These are phyloP conservation scores for Zygosaccharomyces gambellarensis DNA, from an alignment of 805 yeast species.

Conservation along the genomic window DNA sequence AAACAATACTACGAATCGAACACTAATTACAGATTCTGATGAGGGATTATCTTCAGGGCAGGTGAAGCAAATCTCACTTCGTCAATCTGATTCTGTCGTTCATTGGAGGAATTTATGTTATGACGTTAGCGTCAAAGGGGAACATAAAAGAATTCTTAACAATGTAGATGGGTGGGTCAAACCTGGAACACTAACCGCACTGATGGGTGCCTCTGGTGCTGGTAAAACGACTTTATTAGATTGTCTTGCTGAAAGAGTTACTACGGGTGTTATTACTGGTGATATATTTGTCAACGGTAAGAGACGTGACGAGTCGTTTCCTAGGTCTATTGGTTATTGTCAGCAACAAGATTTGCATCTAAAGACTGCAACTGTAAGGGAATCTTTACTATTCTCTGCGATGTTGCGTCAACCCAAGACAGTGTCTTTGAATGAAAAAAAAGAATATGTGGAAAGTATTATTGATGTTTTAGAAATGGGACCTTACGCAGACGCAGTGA, in stretches of 20 bases:
- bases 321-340: constrained; percentile 63
- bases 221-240: constrained; percentile 74
- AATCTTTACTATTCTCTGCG: constrained; percentile 64
- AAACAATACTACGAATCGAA: constrained; percentile 19
- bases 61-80: constrained; percentile 30
- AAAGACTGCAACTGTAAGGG: constrained; percentile 63
- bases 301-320: constrained; percentile 54
- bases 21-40: constrained; percentile 23
- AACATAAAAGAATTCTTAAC: constrained; percentile 53
- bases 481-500: constrained; percentile 63
- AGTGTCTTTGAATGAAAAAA: constrained; percentile 53
- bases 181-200: constrained; percentile 76
- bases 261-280: constrained; percentile 66
- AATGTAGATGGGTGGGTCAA: constrained; percentile 79
- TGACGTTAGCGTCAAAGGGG: constrained; percentile 58
- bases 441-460: constrained; percentile 60
- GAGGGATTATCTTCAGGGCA: constrained; percentile 11
- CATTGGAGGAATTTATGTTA: constrained; percentile 76
- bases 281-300: constrained; percentile 63
- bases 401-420: constrained; percentile 56
- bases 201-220: constrained; percentile 77
- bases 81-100: constrained; percentile 47
- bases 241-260: constrained; percentile 65
- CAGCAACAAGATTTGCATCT: constrained; percentile 75
- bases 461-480: constrained; percentile 60